Evolutionary conservation across 2,329 filamentous ascomycete genomes (phyloP).

Genomic region (Aschersonia sp.): DNA sequence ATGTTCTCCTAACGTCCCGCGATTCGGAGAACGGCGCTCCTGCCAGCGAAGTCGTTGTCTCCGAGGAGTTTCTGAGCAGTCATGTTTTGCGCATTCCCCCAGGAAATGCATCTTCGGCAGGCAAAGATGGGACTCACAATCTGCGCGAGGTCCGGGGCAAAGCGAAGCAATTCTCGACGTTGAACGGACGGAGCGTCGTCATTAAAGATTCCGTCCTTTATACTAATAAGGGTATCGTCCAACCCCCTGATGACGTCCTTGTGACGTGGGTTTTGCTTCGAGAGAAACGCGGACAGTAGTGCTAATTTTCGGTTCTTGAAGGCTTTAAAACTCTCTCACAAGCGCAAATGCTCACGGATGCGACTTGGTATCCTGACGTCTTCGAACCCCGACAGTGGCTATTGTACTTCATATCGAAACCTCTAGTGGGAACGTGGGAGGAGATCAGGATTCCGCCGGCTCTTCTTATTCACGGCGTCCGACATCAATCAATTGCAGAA

Average conservation of each 20-base stretch:
- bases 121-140: conserved; percentile 44
- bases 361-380: conserved; percentile 79
- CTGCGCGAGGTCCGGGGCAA: conserved; percentile 81
- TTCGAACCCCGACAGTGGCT: conserved; percentile 88
- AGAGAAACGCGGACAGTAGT: background rate
- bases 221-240: conserved; percentile 72
- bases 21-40: conserved; percentile 71
- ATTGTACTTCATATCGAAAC: conserved; percentile 87
- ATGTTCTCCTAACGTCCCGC: conserved; percentile 75
- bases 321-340: conserved; percentile 88
- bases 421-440: conserved; percentile 73
- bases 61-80: conserved; percentile 91
- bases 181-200: conserved; percentile 86
- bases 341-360: conserved; percentile 71
- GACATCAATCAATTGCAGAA: conserved; percentile 22
- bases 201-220: conserved; percentile 89
- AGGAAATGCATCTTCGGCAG: conserved; percentile 30
- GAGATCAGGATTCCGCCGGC: conserved; percentile 59
- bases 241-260: no score
- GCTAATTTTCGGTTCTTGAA: conserved; percentile 17
- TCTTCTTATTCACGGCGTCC: conserved; percentile 31
- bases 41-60: conserved; percentile 68
- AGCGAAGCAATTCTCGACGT: conserved; percentile 83
- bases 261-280: no score
- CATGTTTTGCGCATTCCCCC: conserved; percentile 82